Conservation (phyloP, 1,284 basidiomycete genomes). For the Jaminaea rosea region DNA sequence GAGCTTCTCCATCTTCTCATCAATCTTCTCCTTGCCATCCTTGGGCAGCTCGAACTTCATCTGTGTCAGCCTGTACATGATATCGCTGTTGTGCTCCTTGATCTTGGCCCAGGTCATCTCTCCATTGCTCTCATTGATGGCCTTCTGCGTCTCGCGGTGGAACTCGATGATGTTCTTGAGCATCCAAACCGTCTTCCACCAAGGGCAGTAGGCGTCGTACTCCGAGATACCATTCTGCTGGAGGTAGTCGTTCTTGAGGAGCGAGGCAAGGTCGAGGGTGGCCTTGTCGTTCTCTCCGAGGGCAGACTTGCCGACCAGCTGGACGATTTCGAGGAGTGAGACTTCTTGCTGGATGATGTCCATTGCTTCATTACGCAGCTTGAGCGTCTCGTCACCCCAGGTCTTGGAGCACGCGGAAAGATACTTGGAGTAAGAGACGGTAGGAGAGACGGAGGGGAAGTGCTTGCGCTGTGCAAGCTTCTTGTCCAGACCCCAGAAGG, state of each 20-base stretch:
- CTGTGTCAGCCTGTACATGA: constrained; percentile 92
- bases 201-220: constrained; percentile 94
- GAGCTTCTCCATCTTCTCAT: constrained; percentile 38
- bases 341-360: constrained; percentile 98
- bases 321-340: constrained; percentile 96
- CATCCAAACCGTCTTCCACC: constrained; percentile 72
- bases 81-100: constrained; percentile 73
- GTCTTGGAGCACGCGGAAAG: constrained; percentile 59
- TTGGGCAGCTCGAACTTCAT: constrained; percentile 83
- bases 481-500: constrained; percentile 70
- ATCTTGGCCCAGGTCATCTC: constrained; percentile 88
- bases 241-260: constrained; percentile 91
- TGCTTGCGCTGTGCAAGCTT: constrained; percentile 95
- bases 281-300: constrained; percentile 97
- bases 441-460: constrained; percentile 99
- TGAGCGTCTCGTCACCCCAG: constrained; percentile 51
- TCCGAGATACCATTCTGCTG: constrained; percentile 99
- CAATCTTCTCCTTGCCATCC: constrained; percentile 43
- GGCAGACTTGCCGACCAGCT: constrained; percentile 95
- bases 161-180: constrained; percentile 90
- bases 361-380: constrained; percentile 81
- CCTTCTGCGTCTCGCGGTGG: constrained; percentile 76
- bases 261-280: constrained; percentile 89
- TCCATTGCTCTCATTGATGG: constrained; percentile 61
- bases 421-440: constrained; percentile 96